phyloP scores from a whole-genome alignment of 2,329 filamentous ascomycete genomes.

The Teratosphaeria zuluensis region DNA sequence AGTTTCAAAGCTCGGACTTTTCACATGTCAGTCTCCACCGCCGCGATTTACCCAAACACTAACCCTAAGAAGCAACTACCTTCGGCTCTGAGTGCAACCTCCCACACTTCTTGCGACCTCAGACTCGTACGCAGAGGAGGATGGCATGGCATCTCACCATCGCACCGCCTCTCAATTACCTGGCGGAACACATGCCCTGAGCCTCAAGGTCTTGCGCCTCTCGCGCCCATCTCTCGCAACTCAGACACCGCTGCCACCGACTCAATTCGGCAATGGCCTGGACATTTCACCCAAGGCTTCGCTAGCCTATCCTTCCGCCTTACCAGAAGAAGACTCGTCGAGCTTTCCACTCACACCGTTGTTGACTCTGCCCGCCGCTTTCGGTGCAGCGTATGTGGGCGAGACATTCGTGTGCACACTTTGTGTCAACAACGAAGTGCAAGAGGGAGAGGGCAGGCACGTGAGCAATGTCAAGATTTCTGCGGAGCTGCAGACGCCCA shows the following conservation, averaged over 20 bases:
- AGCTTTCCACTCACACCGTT: slow-evolving; percentile 49
- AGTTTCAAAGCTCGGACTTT: not conserved
- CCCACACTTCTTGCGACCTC: not conserved
- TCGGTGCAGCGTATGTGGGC: slow-evolving; percentile 90
- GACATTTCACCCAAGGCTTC: slow-evolving; percentile 53
- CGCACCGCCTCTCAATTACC: slow-evolving; percentile 29
- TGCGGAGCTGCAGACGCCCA: slow-evolving; percentile 92
- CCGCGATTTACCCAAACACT: not conserved
- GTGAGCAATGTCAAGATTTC: slow-evolving; percentile 73
- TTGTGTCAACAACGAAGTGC: slow-evolving; percentile 83
- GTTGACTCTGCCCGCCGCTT: slow-evolving; percentile 79
- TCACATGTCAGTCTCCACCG: not conserved
- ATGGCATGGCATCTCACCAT: slow-evolving; percentile 19
- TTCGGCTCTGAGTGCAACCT: not conserved
- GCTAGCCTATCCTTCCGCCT: slow-evolving; percentile 56
- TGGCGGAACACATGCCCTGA: slow-evolving; percentile 60
- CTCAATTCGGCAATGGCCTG: slow-evolving; percentile 36
- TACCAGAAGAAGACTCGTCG: slow-evolving; percentile 28
- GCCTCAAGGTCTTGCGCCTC: slow-evolving; percentile 74
- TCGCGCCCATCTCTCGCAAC: slow-evolving; percentile 69
- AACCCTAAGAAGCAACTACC: not conserved
- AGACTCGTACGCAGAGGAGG: not conserved
- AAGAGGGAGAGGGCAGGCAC: slow-evolving; percentile 32
- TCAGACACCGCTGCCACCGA: slow-evolving; percentile 53
- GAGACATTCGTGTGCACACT: slow-evolving; percentile 91